Percentiles rank a stretch among this genome's conserved stretches.
phyloP scores from a whole-genome alignment of 768 basidiomycete genomes.

The Lepiota venenata region DNA sequence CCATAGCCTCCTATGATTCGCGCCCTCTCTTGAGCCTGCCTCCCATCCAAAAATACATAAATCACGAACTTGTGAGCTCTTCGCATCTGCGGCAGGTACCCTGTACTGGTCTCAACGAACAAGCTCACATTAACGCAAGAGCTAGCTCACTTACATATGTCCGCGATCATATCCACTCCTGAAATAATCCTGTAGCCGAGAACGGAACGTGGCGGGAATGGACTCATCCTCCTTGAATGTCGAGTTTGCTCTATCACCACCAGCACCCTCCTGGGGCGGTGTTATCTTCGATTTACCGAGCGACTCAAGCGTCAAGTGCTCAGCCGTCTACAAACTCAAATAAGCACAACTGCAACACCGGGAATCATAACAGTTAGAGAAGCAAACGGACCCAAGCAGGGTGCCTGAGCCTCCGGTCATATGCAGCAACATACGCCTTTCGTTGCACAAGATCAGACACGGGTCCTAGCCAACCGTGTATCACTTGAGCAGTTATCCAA shows the following conservation, averaged over 20 bases:
- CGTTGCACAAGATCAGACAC: slow-evolving; percentile 76
- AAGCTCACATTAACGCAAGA: background rate
- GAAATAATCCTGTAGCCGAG: slow-evolving; percentile 86
- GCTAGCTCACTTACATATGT: slow-evolving; percentile 70
- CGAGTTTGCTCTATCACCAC: slow-evolving; percentile 73
- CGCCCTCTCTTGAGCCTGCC: background rate
- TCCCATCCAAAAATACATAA: background rate
- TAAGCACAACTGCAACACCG: background rate
- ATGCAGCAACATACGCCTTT: slow-evolving; percentile 83
- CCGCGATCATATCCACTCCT: slow-evolving; percentile 93
- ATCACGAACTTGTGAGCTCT: slow-evolving; percentile 65
- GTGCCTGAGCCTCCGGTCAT: slow-evolving; percentile 87
- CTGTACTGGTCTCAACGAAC: slow-evolving; percentile 30
- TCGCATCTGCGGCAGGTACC: slow-evolving; percentile 97
- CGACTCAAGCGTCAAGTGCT: slow-evolving; percentile 83
- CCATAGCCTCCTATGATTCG: slow-evolving; percentile 71
- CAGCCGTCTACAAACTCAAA: slow-evolving; percentile 67
- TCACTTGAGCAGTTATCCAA: background rate
- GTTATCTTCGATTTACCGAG: slow-evolving; percentile 36
- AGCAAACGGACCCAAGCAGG: slow-evolving; percentile 78
- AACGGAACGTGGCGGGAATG: slow-evolving; percentile 75
- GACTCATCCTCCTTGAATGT: slow-evolving; percentile 81
- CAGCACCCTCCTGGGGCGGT: slow-evolving; percentile 24
- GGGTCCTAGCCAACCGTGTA: slow-evolving; percentile 55
- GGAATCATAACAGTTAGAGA: background rate